Base-by-base conservation (phyloP, 2,329 filamentous ascomycete species). In the Neopestalotiopsis clavispora region DNA sequence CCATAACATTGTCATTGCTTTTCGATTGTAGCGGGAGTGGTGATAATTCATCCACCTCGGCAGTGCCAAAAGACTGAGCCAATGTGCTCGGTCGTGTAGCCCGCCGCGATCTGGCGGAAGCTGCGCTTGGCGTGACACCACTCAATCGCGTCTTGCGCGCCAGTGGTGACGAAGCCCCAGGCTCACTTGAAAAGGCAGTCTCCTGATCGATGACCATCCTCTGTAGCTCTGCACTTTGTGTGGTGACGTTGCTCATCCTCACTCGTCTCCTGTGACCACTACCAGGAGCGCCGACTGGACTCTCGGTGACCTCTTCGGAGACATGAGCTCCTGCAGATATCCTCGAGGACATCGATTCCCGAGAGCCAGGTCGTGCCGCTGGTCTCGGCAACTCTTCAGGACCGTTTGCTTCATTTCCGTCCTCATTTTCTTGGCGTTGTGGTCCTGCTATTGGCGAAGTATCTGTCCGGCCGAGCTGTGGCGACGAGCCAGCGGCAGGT, bases 201-300 rank as follows among this genome's bases (percentile, higher is more conserved):
- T 78, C 78, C 49, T 76, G 74, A n/a, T 75, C 73, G 72, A 75
- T 73, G 0, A 85, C 67, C 0, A 81, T 77, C 66, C 80, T 78
- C 59, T 85, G 83, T 17, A 88, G 74, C n/a, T 81, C 80, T 0
- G 79, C 76, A 28, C 81, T 84, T 3, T 81, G 84, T 1, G 78
- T 80, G 7, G 82, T 69, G 1, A 78, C 78, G 56, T 77, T 79
- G 42, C 76, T 78, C 7, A 78, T 73, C 14, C 75, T 77, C 14
- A 86, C 74, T 3, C 75, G 80, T 32, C 83, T 81, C 63, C 86
- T 79, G 9, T 82, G 83, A 1, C 87, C 88, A 71, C 86, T 89
- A 2, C 87, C 88, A 1, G 87, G 88, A 14, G 86, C 87, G 71
- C 86, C 76, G 9, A 73, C 78, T 0, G 89, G 88, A 68, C 87